Evolutionary conservation across 1,284 basidiomycete genomes (phyloP), one percentile per base, ranked within the genome.

Genomic region (Golubevia pallescens): DNA sequence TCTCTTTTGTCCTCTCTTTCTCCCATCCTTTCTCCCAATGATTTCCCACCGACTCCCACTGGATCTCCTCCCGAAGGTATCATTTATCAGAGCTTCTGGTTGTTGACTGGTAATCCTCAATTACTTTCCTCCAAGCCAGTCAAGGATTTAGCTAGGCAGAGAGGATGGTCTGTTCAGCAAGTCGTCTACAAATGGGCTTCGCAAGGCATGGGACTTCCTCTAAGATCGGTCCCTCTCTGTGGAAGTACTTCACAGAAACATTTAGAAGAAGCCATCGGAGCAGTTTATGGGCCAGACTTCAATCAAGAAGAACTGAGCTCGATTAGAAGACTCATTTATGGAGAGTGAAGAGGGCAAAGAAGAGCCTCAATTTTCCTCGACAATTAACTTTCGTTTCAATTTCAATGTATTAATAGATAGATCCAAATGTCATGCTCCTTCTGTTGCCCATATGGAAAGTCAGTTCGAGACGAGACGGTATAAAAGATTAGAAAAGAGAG

Each of bases 41-140:
- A 74, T 55, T 69, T 80, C 42, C 65, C 74, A 5, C n/a, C 66
- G 20, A 55, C 58, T 8, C 14, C 32, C 32, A 55, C 38, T 1
- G 57, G 19, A 2, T 38, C 23, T 1, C 32, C 23, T 3, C 20
- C 52, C 2, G 32, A 42, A 38, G 65, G 65, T 1, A 68, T 81
- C 0, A 69, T 69, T 1, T 84, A 84, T 57, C 81, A 84, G 53
- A 77, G 80, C 1, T 84, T 84, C 62, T 84, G 81, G 81, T 71
- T 67, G n/a, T 69, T 84, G 3, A 79, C 81, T 1, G 81, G 81
- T 20, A 84, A 84, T 58, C 71, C 71, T 5, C 64, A 69, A 16
- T 66, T 80, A 42, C 61, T 79, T 3, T 58, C 64, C 1, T 70
- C 68, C 4, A 63, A 66, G 1, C 57, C 65, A 14, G 78, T 82